Base-by-base conservation (phyloP, 2,329 filamentous ascomycete genomes). In the Fusarium buxicola region DNA sequence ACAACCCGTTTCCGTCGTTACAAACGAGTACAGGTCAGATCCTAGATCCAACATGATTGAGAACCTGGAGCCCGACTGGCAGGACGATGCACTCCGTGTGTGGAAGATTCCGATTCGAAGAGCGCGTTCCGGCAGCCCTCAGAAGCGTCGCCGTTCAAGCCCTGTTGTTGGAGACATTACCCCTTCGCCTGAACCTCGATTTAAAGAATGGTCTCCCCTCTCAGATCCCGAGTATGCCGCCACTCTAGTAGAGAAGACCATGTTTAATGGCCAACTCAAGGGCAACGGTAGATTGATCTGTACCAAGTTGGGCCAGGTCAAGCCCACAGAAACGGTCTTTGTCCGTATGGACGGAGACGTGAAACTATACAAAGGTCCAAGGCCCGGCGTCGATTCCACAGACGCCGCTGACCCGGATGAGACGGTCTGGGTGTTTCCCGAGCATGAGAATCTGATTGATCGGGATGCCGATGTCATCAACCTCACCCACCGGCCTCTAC, bases 51-150 rank as follows among this genome's bases (percentile, higher is more conserved):
- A 62, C 3, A 58, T 65, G n/a, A 50, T 70, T 13, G 35, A 63
- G 3, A 69, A 72, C 24, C 55, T 70, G 32, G 74, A 80, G 27
- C 91, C 93, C 0, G 88, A 92, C 45, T 96, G 87, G 84, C 76
- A 86, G 55, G 94, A 98, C 74, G 81, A 86, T 10, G 88, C 89
- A 61, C 86, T 97, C 53, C 87, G 88, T 55, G 90, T 97, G 1
- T 98, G 94, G 94, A 89, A 92, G 40, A 82, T 98, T 71, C 85
- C 91, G 0, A 76, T 75, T 18, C 69, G 55, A 38, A 69, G 72
- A 36, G 61, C 67, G 15, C 68, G 73, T 6, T 75, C 76, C 2
- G 72, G 69, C 58, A 77, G 74, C 38, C 75, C 76, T 2, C 70
- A 65, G 30, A 78, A 78, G 60, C 76, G 76, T 13, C 67, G 68